These are phyloP conservation scores for Yamadazyma siamensis DNA, from an alignment of 1,139 yeast species.

Conservation along the genomic window DNA sequence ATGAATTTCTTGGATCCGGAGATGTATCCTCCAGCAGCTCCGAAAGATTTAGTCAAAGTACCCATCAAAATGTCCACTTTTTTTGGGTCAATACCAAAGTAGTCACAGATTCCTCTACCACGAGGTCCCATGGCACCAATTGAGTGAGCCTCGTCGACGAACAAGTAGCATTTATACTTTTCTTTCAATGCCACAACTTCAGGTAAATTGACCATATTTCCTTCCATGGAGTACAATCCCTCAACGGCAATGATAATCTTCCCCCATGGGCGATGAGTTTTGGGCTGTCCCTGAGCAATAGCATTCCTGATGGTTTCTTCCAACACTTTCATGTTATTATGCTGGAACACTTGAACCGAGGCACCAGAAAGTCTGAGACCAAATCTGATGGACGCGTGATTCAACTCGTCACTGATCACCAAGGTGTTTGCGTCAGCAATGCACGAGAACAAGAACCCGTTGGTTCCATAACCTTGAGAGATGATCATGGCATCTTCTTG, in stretches of 20 bases:
- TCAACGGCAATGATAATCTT: slow-evolving; percentile 91
- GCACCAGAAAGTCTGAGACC: slow-evolving; percentile 95
- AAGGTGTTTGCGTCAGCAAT: slow-evolving; percentile 84
- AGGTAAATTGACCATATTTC: slow-evolving; percentile 88
- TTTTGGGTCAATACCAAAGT: slow-evolving; percentile 73
- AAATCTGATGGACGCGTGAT: slow-evolving; percentile 93
- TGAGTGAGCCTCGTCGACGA: slow-evolving; percentile 97
- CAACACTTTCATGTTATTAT: slow-evolving; percentile 80
- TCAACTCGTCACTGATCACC: slow-evolving; percentile 89
- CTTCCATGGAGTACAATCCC: slow-evolving; percentile 98
- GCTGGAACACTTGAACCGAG: slow-evolving; percentile 86
- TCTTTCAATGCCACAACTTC: slow-evolving; percentile 68
- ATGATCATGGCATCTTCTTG: slow-evolving; percentile 85
- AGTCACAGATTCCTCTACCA: slow-evolving; percentile 95
- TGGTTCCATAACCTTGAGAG: slow-evolving; percentile 96
- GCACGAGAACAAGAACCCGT: slow-evolving; percentile 84
- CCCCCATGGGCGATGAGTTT: slow-evolving; percentile 96
- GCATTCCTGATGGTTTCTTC: slow-evolving; percentile 81
- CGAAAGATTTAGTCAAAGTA: slow-evolving; percentile 93
- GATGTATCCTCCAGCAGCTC: slow-evolving; percentile 97
- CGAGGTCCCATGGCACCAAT: slow-evolving; percentile 95
- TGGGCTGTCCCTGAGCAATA: slow-evolving; percentile 95
- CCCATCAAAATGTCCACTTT: slow-evolving; percentile 92
- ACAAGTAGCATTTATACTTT: slow-evolving; percentile 84
- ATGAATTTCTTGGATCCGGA: slow-evolving; percentile 70